These are phyloP conservation scores for Lepiota brunneoincarnata DNA, from an alignment of 768 basidiomycete species.

Conservation along the genomic window DNA sequence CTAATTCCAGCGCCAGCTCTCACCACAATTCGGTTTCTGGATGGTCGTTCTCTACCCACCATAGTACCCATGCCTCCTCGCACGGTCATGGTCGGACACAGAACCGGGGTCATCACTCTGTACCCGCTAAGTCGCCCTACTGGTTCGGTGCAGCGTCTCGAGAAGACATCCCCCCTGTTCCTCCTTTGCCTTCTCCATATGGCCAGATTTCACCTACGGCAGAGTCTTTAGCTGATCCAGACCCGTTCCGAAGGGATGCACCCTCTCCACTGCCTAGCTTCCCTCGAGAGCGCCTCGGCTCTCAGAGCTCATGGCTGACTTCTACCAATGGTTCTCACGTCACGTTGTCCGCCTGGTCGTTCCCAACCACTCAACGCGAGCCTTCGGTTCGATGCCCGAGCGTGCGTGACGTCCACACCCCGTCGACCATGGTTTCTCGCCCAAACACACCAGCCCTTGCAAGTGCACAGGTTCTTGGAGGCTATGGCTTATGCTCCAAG, in stretches of 20 bases:
- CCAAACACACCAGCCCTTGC: constrained; percentile 53
- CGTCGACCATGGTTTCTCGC: constrained; percentile 38
- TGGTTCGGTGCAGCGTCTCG: constrained; percentile 55
- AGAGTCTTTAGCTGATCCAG: constrained; percentile 42
- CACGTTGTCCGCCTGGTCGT: constrained; percentile 68
- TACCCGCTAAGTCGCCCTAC: constrained; percentile 56
- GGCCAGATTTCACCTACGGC: constrained; percentile 43
- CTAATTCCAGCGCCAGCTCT: constrained; percentile 51
- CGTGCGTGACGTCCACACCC: constrained; percentile 40
- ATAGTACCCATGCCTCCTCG: constrained; percentile 37
- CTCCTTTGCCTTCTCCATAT: constrained; percentile 64
- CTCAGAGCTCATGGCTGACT: constrained; percentile 74
- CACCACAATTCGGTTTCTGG: constrained; percentile 58
- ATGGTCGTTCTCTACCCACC: constrained; percentile 73
- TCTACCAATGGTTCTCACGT: constrained; percentile 56
- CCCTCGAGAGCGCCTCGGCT: constrained; percentile 51
- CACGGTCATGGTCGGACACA: constrained; percentile 33
- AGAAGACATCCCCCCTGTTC: constrained; percentile 59
- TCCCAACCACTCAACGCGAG: constrained; percentile 46
- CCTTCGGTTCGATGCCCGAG: constrained; percentile 32
- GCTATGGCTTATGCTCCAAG: constrained; percentile 61
- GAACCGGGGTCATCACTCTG: constrained; percentile 36
- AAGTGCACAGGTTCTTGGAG: constrained; percentile 62
- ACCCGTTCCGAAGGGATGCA: constrained; percentile 61
- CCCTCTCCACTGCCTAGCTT: constrained; percentile 35